phyloP scores from a whole-genome alignment of 345 rosid genomes.

The Ceriops tagal region DNA sequence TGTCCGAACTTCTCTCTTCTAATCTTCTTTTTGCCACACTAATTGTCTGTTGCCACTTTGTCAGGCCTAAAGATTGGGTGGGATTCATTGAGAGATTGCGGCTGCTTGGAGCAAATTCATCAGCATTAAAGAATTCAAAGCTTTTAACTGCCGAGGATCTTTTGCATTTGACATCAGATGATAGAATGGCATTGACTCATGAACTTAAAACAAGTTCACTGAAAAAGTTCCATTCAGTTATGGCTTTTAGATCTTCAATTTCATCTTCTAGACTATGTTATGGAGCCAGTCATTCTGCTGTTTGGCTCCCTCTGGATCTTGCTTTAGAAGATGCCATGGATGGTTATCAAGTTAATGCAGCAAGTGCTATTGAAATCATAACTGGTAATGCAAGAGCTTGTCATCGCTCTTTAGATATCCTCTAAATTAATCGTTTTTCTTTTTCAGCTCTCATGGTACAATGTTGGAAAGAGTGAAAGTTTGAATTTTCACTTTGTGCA shows the following conservation, averaged over 20 bases:
- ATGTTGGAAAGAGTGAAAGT: background rate
- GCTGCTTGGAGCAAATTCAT: conserved; percentile 64
- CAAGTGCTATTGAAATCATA: conserved; percentile 70
- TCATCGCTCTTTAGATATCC: background rate
- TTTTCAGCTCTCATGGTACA: background rate
- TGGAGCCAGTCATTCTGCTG: conserved; percentile 67
- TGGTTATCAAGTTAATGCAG: conserved; percentile 77
- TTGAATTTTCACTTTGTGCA: conserved; percentile 34
- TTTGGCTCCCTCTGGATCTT: conserved; percentile 94
- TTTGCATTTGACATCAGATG: conserved; percentile 54
- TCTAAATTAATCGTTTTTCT: background rate
- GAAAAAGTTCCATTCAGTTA: conserved; percentile 52
- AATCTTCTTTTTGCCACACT: background rate
- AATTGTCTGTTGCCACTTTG: background rate
- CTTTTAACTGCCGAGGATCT: conserved; percentile 53
- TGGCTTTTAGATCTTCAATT: conserved; percentile 51
- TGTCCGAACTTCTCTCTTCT: background rate
- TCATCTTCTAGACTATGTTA: conserved; percentile 62
- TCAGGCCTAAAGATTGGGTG: conserved; percentile 76
- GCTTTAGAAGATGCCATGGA: conserved; percentile 89
- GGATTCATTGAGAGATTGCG: conserved; percentile 54
- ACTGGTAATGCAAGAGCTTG: conserved; percentile 40
- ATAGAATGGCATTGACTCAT: conserved; percentile 31
- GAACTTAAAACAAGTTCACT: conserved; percentile 46
- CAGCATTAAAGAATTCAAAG: conserved; percentile 59